phyloP scores from a whole-genome alignment of 2,329 filamentous ascomycete species.

The Sporothrix inflata region DNA sequence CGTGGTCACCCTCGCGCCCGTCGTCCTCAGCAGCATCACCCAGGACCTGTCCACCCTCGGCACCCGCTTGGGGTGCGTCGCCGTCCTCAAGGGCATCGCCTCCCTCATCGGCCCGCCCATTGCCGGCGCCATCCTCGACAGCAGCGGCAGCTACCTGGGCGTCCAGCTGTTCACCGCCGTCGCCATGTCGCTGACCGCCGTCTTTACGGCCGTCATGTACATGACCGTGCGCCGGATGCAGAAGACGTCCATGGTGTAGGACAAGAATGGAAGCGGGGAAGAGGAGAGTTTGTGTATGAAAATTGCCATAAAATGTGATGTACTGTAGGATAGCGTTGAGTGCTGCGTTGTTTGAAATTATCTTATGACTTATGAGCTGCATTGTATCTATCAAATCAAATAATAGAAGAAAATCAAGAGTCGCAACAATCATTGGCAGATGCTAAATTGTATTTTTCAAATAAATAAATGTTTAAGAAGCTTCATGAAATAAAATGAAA shows the following conservation, averaged over 20 bases:
- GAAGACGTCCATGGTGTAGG: background rate
- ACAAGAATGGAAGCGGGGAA: too few species aligned
- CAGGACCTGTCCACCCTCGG: constrained; percentile 28
- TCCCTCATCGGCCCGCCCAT: constrained; percentile 30
- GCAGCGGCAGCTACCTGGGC: constrained; percentile 26
- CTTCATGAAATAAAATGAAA: too few species aligned
- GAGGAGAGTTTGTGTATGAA: background rate
- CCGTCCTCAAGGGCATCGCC: constrained; percentile 23
- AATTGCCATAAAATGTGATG: too few species aligned
- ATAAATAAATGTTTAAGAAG: too few species aligned
- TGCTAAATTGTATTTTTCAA: too few species aligned
- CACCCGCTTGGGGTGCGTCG: constrained; percentile 28
- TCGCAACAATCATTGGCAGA: too few species aligned
- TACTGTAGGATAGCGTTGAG: too few species aligned
- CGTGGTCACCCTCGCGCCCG: constrained; percentile 34
- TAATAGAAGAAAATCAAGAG: too few species aligned
- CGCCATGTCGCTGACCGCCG: constrained; percentile 19
- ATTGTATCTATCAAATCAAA: too few species aligned
- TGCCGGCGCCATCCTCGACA: constrained; percentile 29
- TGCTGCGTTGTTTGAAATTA: too few species aligned
- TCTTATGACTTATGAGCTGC: too few species aligned
- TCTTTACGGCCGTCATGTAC: constrained; percentile 6
- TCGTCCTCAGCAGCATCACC: constrained; percentile 30
- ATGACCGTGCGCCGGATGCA: background rate
- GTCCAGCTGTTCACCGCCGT: constrained; percentile 30